Conservation (phyloP, 306 rosid species). For the Calophaca sinica region DNA sequence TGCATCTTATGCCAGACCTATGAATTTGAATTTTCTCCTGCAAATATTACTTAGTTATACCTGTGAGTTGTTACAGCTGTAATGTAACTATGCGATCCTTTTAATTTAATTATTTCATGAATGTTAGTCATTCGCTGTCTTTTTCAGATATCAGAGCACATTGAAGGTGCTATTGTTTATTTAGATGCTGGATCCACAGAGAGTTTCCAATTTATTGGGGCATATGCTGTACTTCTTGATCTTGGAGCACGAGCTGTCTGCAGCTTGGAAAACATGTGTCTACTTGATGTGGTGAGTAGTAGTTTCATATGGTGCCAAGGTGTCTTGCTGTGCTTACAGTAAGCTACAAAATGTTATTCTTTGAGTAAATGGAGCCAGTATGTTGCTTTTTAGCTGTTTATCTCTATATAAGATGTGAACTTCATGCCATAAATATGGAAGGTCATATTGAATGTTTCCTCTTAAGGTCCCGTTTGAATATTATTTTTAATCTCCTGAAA, state of each 20-base stretch:
- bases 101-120: background rate
- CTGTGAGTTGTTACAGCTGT: too few species aligned
- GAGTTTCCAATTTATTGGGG: constrained; percentile 83
- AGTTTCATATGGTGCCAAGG: constrained; percentile 27
- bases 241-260: constrained; percentile 79
- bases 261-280: constrained; percentile 65
- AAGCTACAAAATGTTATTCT: constrained; percentile 3
- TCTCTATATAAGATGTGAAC: background rate
- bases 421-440: background rate
- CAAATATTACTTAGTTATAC: too few species aligned
- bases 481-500: background rate
- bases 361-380: background rate
- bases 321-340: constrained; percentile 26
- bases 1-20: too few species aligned
- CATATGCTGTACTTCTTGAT: constrained; percentile 72
- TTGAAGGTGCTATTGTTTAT: too few species aligned
- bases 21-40: too few species aligned
- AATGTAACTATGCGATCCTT: background rate
- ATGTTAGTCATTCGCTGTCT: background rate
- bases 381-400: background rate
- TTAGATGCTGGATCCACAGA: constrained; percentile 75
- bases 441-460: background rate
- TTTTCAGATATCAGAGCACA: too few species aligned
- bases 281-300: constrained; percentile 67
- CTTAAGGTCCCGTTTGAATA: background rate